A percentile compares a stretch with the other conserved stretches of the same genome.
phyloP scores from a whole-genome alignment of 495 filamentous ascomycete species.

The Penicillium manginii region DNA sequence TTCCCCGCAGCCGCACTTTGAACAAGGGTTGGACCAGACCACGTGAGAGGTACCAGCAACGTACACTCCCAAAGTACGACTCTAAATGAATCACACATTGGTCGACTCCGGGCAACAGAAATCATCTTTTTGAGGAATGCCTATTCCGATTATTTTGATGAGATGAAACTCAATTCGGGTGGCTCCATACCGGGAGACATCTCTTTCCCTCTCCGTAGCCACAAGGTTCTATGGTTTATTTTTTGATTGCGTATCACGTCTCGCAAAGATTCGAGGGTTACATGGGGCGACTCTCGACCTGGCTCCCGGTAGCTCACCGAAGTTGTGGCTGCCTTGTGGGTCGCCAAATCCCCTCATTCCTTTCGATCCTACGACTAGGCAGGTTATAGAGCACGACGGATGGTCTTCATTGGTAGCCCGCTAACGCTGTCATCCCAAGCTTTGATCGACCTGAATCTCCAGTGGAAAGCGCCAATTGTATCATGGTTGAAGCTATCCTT shows the following conservation, averaged over 20 bases:
- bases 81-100: background rate
- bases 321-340: constrained; percentile 8
- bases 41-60: constrained; percentile 2
- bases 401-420: constrained; percentile 12
- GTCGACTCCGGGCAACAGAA: background rate
- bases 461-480: constrained; percentile 14
- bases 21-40: constrained; percentile 2
- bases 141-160: background rate
- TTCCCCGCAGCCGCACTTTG: background rate
- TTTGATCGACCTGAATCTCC: constrained; percentile 21
- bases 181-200: constrained; percentile 11
- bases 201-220: constrained; percentile 11
- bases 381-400: background rate
- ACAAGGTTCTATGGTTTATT: constrained; percentile 27
- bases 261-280: constrained; percentile 27
- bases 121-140: background rate
- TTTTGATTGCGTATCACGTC: constrained; percentile 24
- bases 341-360: background rate
- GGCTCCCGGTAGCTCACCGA: constrained; percentile 18
- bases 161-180: constrained; percentile 6
- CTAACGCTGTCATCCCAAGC: constrained; percentile 18
- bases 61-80: background rate
- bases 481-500: constrained; percentile 13
- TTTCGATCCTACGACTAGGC: background rate
- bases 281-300: constrained; percentile 20